phyloP scores from a whole-genome alignment of 1,284 basidiomycete species.

The Athelia psychrophila region DNA sequence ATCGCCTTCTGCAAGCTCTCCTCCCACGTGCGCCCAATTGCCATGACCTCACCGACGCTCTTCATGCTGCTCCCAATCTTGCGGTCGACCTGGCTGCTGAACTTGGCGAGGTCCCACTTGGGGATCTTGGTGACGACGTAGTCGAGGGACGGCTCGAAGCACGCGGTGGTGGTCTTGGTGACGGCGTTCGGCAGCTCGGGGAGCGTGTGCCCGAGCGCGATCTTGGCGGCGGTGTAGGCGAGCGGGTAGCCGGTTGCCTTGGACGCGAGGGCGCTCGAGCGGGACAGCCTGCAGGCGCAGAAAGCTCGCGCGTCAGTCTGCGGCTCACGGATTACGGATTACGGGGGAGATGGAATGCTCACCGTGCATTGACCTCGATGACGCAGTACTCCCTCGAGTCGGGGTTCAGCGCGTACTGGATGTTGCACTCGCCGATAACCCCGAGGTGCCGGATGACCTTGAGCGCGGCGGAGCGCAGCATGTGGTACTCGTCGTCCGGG shows the following conservation, averaged over 20 bases:
- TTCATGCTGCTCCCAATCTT: constrained; percentile 99
- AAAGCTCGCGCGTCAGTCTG: no score
- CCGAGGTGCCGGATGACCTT: constrained; percentile 98
- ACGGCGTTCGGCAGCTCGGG: constrained; percentile 98
- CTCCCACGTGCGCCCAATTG: constrained; percentile 98
- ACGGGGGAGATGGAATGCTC: no score
- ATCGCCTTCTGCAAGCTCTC: constrained; percentile 99
- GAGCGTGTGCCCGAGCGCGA: constrained; percentile 97
- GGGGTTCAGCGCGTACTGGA: constrained; percentile 98
- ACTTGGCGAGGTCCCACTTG: constrained; percentile 99
- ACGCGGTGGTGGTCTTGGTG: constrained; percentile 98
- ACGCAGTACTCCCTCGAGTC: constrained; percentile 94
- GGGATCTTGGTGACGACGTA: constrained; percentile 99
- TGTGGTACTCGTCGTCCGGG: constrained; percentile 98
- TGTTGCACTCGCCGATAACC: constrained; percentile 98
- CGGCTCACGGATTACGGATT: constrained; percentile 8
- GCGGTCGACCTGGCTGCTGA: constrained; percentile 90
- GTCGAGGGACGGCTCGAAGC: constrained; percentile 99
- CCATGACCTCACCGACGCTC: constrained; percentile 99
- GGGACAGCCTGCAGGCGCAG: constrained; percentile 9
- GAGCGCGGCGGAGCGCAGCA: constrained; percentile 96
- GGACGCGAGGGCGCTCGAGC: constrained; percentile 84
- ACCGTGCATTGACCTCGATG: constrained; percentile 96
- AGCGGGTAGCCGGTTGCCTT: constrained; percentile 99
- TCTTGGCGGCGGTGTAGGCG: constrained; percentile 99